phyloP scores from a whole-genome alignment of 2,329 filamentous ascomycete species.

The Colletotrichum magnum region DNA sequence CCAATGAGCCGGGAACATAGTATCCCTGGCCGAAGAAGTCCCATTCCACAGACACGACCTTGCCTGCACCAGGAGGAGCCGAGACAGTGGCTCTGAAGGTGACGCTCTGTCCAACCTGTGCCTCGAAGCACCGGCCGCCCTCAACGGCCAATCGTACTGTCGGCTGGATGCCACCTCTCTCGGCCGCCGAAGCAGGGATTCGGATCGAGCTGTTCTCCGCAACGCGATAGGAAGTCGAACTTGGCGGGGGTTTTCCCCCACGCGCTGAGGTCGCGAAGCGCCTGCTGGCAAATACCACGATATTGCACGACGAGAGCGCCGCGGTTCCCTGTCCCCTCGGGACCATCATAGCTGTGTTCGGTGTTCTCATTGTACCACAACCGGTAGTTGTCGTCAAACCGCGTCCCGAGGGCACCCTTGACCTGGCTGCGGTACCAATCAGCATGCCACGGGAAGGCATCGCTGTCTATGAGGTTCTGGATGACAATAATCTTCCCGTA shows the following conservation, averaged over 20 bases:
- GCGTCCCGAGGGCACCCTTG: constrained; percentile 20
- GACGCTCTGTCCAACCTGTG: constrained; percentile 14
- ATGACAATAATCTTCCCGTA: constrained; percentile 43
- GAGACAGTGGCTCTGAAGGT: constrained; percentile 20
- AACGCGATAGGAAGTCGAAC: constrained; percentile 30
- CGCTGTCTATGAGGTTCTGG: constrained; percentile 43
- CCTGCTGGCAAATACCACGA: constrained; percentile 39
- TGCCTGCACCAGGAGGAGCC: constrained; percentile 31
- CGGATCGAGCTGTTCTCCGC: constrained; percentile 36
- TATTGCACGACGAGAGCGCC: constrained; percentile 33
- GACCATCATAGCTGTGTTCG: constrained; percentile 40
- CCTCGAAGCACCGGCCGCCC: background rate
- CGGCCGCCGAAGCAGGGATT: constrained; percentile 7
- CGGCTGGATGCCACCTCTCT: constrained; percentile 43
- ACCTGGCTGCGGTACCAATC: constrained; percentile 44
- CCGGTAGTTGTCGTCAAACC: constrained; percentile 41
- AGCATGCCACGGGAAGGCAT: constrained; percentile 45
- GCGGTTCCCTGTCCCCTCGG: background rate
- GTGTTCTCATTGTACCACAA: constrained; percentile 43
- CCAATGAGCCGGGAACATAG: background rate
- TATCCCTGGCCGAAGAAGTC: constrained; percentile 28
- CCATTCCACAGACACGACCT: constrained; percentile 41
- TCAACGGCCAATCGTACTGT: constrained; percentile 27
- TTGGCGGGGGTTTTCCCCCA: constrained; percentile 40
- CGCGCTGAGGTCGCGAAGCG: constrained; percentile 41